Base-by-base conservation (phyloP, 805 yeast species). In the Yamadazyma nakazawae region DNA sequence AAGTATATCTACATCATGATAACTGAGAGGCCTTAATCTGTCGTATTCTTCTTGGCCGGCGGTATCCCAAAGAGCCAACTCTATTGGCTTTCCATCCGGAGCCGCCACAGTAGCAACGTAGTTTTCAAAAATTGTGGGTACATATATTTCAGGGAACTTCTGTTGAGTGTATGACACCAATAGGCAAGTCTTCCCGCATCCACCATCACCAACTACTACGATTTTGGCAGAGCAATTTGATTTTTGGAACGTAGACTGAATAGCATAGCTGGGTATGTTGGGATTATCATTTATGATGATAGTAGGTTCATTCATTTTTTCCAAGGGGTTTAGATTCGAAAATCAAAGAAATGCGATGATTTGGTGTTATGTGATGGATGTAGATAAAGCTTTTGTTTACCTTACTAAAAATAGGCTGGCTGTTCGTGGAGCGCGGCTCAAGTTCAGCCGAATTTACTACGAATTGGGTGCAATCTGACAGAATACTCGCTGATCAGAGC, bases 31-130 rank as follows among this genome's bases (percentile, higher is more conserved):
- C 50, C 96, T 72, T 46, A 88, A 67, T 44, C 96, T 70, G 60
- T 84, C 91, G 59, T 85, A 87, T 62, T 86, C 94, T 64, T 88
- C 95, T 65, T 87, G 94, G 2, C 96, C 94, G 0, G 96, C 96
- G 0, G 96, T 87, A 61, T 88, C 96, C 95, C 95, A 88, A 26
- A 88, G 64, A 0, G 88, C 87, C 54, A 88, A 64, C 58, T 84
- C 90, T 17, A 85, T 56, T 2, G 87, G 81, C 70, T 92, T 86
- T 42, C 96, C 95, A 60, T 86, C 92, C 5, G 78, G 76, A 0
- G 77, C 68, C 48, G 85, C 85, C 2, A 84, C 79, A 34, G 74
- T 75, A 8, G 85, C 78, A 11, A 81, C 80, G 60, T 85, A 85
- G 63, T 85, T 87, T 54, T 87, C 95, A 66, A 88, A 87, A 25